Evolutionary conservation across 352 stramenopile species (phyloP).

Genomic region (Blastocystis sp.): DNA sequence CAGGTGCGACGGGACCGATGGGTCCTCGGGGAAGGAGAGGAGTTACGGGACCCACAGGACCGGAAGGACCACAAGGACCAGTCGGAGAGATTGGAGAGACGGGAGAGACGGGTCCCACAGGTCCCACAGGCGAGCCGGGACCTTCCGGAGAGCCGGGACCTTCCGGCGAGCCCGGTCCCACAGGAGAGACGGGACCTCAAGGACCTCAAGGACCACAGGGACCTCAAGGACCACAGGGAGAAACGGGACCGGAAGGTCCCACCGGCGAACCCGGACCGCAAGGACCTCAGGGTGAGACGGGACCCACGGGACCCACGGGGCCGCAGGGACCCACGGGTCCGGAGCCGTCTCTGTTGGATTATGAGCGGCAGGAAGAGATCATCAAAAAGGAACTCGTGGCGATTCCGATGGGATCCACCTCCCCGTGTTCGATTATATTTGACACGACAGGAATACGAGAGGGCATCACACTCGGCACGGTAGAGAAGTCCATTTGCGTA

Average conservation of each 20-base stretch:
- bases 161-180: neutral
- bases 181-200: neutral
- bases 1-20: neutral
- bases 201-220: constrained; percentile 10
- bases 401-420: neutral
- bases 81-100: neutral
- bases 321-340: neutral
- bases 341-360: neutral
- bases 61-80: neutral
- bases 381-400: neutral
- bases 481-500: neutral
- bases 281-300: neutral
- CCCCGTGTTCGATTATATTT: neutral
- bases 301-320: neutral
- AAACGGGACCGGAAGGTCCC: constrained; percentile 11
- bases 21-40: neutral
- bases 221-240: neutral
- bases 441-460: neutral
- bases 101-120: neutral
- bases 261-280: constrained; percentile 9
- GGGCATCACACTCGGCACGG: neutral
- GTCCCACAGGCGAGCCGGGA: constrained; percentile 1
- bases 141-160: constrained; percentile 17
- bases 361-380: neutral
- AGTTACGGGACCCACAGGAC: neutral